Evolutionary conservation across 257 asterid species (phyloP), one percentile per base, ranked within the genome.

Genomic region (Voacanga thouarsii): DNA sequence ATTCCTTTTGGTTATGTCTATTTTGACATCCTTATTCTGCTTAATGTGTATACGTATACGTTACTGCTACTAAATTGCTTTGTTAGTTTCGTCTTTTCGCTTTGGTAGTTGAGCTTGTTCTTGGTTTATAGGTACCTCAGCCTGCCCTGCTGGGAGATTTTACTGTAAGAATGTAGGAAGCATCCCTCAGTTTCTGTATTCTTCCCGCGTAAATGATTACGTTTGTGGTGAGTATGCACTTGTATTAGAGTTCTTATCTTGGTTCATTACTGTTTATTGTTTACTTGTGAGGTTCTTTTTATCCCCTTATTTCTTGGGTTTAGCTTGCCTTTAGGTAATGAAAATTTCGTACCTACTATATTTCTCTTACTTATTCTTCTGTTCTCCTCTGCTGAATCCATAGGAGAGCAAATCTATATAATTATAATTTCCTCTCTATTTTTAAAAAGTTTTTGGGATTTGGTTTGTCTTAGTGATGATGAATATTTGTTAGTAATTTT

Each of bases 81-180:
- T 3, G 8, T 49, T 12, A 12, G 16, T 15, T 44, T 23, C 39
- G 21, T 14, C 59, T 43, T 18, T 49, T 73, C 0, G n/a, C 23
- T 18, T 49, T 65, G 55, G 63, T 75, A 45, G 63, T 11, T 47
- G 37, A 63, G 43, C 72, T 43, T 77, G 74, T 81, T 78, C 71
- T 80, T 80, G 78, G 72, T 64, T 50, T 83, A 77, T 77, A 91
- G 99, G 98, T 68, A 95, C 99, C 83, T 85, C 98, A 12, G 98
- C 99, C 51, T 95, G 99, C 82, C 98, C 99, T 28, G 78, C 85
- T 33, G 91, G 98, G 45, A 95, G 83, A 82, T 95, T 95, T 85
- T 95, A 95, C 87, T 95, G 99, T 83, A 86, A 82, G 83, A 95
- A 95, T 88, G 77, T 77, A 55, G 99, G 99, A 84, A 95, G 97